Evolutionary conservation across 2,329 filamentous ascomycete species (phyloP).

Genomic region (Scedosporium minutisporum): DNA sequence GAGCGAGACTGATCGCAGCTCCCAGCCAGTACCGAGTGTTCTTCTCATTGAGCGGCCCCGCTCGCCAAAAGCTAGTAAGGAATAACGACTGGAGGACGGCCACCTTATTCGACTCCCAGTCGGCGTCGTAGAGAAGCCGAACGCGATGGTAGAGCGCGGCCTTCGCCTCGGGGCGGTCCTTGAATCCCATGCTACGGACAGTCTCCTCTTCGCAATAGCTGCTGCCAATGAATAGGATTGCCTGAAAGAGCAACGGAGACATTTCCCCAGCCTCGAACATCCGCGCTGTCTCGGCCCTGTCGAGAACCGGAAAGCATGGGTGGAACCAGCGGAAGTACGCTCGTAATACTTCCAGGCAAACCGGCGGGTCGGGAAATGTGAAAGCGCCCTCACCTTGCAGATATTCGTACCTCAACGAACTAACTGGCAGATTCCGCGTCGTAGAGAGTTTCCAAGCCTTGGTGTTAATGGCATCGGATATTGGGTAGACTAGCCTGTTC

Average conservation of each 20-base stretch:
- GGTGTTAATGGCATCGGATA: conserved; percentile 20
- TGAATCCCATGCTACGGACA: conserved; percentile 25
- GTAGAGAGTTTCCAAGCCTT: conserved; percentile 17
- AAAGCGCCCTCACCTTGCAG: conserved; percentile 21
- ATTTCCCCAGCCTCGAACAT: conserved; percentile 29
- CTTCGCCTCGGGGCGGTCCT: conserved; percentile 25
- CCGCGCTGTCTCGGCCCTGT: conserved; percentile 31
- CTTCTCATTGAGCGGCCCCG: conserved; percentile 35
- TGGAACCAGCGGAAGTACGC: conserved; percentile 50
- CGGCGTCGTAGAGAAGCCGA: conserved; percentile 41
- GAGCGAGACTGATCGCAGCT: conserved; percentile 39
- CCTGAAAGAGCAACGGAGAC: conserved; percentile 40
- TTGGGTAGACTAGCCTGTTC: background rate
- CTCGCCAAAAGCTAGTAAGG: conserved; percentile 46
- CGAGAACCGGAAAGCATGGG: conserved; percentile 44
- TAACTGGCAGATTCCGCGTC: conserved; percentile 18
- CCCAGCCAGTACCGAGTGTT: conserved; percentile 41
- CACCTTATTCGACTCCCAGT: conserved; percentile 40
- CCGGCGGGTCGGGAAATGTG: conserved; percentile 31
- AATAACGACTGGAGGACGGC: conserved; percentile 41
- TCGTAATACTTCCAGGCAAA: conserved; percentile 32
- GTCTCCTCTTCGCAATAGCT: conserved; percentile 41
- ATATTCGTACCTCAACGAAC: conserved; percentile 18
- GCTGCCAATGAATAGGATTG: conserved; percentile 44
- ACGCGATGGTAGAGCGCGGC: conserved; percentile 38